phyloP scores from a whole-genome alignment of 768 basidiomycete genomes.

The Russula earlei region DNA sequence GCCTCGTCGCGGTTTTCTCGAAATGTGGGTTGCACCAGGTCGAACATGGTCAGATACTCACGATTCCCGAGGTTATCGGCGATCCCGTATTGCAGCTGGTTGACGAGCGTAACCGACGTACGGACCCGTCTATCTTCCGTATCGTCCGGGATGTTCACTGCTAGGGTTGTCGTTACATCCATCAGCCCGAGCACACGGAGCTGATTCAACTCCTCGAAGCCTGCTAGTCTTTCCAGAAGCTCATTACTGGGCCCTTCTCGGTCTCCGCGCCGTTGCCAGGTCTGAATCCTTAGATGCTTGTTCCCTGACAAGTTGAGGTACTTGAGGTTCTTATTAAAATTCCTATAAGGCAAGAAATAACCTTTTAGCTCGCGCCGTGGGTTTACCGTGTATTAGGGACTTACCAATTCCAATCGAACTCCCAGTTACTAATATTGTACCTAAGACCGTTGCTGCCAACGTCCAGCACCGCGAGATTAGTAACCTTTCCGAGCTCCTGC shows the following conservation, averaged over 20 bases:
- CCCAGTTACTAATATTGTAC: constrained; percentile 98
- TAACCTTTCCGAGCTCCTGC: constrained; percentile 78
- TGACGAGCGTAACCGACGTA: constrained; percentile 81
- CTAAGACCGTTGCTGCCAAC: constrained; percentile 89
- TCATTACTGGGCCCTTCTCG: constrained; percentile 25
- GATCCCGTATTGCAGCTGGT: constrained; percentile 92
- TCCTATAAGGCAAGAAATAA: too few relatives aligned
- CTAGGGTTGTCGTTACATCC: constrained; percentile 73
- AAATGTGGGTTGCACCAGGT: constrained; percentile 85
- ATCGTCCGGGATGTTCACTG: constrained; percentile 64
- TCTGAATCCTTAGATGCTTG: constrained; percentile 91
- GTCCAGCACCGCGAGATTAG: constrained; percentile 71
- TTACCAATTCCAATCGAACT: constrained; percentile 99
- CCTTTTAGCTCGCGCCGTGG: neutral
- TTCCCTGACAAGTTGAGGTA: constrained; percentile 98
- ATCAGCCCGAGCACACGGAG: constrained; percentile 92
- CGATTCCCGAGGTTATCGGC: constrained; percentile 81
- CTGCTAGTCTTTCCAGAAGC: constrained; percentile 41
- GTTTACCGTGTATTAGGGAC: constrained; percentile 22
- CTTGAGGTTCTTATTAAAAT: constrained; percentile 86
- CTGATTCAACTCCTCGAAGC: constrained; percentile 79
- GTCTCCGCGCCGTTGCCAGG: constrained; percentile 37
- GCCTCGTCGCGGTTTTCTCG: constrained; percentile 68
- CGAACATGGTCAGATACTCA: constrained; percentile 80
- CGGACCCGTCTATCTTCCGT: constrained; percentile 85